phyloP scores from a whole-genome alignment of 2,329 filamentous ascomycete genomes.

The Neocatenulostroma microsporum region DNA sequence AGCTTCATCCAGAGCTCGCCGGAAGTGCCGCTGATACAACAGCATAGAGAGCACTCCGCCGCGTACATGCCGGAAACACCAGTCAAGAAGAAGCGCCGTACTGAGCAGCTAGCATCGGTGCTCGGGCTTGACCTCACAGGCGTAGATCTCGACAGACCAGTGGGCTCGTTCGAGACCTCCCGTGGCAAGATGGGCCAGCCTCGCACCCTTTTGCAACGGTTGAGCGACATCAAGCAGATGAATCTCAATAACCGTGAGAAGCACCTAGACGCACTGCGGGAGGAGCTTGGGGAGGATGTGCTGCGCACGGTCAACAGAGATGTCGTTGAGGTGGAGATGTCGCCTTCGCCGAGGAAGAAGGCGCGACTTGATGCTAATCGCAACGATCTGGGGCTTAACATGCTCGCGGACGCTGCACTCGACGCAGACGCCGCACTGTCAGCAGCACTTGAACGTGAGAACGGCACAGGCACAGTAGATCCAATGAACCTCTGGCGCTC shows the following conservation, averaged over 20 bases:
- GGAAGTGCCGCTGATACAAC: constrained; percentile 2
- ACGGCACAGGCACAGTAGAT: too few species aligned
- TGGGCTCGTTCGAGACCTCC: constrained; percentile 6
- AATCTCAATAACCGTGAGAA: constrained; percentile 8
- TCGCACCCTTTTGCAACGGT: constrained; percentile 11
- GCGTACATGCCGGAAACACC: constrained; percentile 5
- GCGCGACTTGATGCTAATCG: neutral
- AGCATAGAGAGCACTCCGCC: constrained; percentile 1
- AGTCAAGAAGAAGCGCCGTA: neutral
- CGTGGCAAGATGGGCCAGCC: constrained; percentile 6
- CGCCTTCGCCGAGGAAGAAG: constrained; percentile 6
- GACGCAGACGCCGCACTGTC: neutral
- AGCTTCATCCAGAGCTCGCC: constrained; percentile 1
- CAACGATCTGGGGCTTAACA: neutral
- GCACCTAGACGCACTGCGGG: constrained; percentile 5
- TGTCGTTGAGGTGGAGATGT: constrained; percentile 2
- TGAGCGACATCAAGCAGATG: constrained; percentile 15
- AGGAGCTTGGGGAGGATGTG: constrained; percentile 6
- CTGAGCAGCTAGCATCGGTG: neutral
- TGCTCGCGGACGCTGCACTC: constrained; percentile 3
- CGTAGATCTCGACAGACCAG: constrained; percentile 4
- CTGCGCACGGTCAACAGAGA: constrained; percentile 1
- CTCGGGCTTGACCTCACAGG: constrained; percentile 4
- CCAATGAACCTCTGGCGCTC: too few species aligned
- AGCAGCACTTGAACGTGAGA: too few species aligned